Evolutionary conservation across 148 eudicot genomes (phyloP).

Genomic region (Limonium bicolor): DNA sequence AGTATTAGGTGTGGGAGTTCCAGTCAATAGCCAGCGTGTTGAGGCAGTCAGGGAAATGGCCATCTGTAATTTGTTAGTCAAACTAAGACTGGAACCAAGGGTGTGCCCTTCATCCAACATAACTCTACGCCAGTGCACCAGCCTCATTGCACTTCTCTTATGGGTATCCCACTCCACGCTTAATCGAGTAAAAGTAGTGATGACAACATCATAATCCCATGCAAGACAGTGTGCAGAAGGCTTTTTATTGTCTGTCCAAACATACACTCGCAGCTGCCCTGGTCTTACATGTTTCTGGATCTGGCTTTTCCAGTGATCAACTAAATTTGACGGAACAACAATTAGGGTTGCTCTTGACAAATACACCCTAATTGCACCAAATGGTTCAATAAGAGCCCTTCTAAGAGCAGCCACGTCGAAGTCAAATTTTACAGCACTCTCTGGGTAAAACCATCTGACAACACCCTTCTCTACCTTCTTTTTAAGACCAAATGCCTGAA

Average conservation of each 20-base stretch:
- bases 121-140: slow-evolving; percentile 87
- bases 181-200: slow-evolving; percentile 76
- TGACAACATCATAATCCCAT: slow-evolving; percentile 94
- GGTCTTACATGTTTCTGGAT: slow-evolving; percentile 74
- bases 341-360: slow-evolving; percentile 81
- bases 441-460: slow-evolving; percentile 72
- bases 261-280: slow-evolving; percentile 55
- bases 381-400: slow-evolving; percentile 73
- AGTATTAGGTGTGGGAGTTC: slow-evolving; percentile 94
- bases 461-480: slow-evolving; percentile 42
- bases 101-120: slow-evolving; percentile 97
- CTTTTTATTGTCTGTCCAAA: slow-evolving; percentile 66
- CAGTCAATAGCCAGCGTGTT: slow-evolving; percentile 89
- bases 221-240: slow-evolving; percentile 76
- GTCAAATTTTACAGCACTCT: slow-evolving; percentile 29
- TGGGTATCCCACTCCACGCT: slow-evolving; percentile 87
- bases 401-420: slow-evolving; percentile 81
- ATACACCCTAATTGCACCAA: slow-evolving; percentile 63
- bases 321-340: slow-evolving; percentile 90
- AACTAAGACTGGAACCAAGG: slow-evolving; percentile 73
- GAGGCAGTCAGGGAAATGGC: slow-evolving; percentile 65
- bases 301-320: slow-evolving; percentile 89
- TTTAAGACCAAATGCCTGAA: slow-evolving; percentile 73
- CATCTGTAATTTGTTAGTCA: slow-evolving; percentile 90
- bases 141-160: slow-evolving; percentile 66